Evolutionary conservation across 768 basidiomycete species (phyloP).

Genomic region (Boletus rubroflammeus): DNA sequence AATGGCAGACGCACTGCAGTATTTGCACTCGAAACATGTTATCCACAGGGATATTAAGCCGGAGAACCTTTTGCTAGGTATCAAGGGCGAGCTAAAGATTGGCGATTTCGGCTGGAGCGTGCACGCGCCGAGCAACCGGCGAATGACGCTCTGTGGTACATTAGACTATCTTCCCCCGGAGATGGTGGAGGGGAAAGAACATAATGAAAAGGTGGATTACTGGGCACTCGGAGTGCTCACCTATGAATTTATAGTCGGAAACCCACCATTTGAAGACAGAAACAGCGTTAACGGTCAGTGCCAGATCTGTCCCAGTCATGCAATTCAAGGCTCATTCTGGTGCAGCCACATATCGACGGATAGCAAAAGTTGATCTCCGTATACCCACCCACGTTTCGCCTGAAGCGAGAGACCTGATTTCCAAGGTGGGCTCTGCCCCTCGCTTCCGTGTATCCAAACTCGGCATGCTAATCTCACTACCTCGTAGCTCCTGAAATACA

Average conservation of each 20-base stretch:
- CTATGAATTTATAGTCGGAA: constrained; percentile 90
- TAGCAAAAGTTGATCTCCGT: constrained; percentile 78
- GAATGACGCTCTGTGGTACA: constrained; percentile 92
- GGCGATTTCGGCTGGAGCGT: constrained; percentile 99
- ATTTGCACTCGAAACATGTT: constrained; percentile 93
- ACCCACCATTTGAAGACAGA: constrained; percentile 83
- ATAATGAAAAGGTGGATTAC: constrained; percentile 87
- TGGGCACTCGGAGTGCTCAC: constrained; percentile 98
- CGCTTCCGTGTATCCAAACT: not conserved
- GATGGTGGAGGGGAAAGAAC: constrained; percentile 93
- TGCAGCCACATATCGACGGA: constrained; percentile 85
- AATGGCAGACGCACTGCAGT: constrained; percentile 93
- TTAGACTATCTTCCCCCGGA: constrained; percentile 97
- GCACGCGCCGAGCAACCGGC: constrained; percentile 86
- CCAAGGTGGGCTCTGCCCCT: constrained; percentile 30
- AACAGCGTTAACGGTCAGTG: constrained; percentile 67
- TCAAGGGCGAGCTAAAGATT: constrained; percentile 97
- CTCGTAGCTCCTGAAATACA: constrained; percentile 74
- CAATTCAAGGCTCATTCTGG: constrained; percentile 6
- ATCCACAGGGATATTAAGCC: constrained; percentile 99
- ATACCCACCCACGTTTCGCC: constrained; percentile 39
- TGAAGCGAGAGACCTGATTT: constrained; percentile 46
- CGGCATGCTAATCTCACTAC: constrained; percentile 10
- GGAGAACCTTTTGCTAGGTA: constrained; percentile 90
- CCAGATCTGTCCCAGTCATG: not conserved